Evolutionary conservation across 208 protist species (phyloP), one percentile per base, ranked within the genome.

Genomic region (Crithidia sp.): DNA sequence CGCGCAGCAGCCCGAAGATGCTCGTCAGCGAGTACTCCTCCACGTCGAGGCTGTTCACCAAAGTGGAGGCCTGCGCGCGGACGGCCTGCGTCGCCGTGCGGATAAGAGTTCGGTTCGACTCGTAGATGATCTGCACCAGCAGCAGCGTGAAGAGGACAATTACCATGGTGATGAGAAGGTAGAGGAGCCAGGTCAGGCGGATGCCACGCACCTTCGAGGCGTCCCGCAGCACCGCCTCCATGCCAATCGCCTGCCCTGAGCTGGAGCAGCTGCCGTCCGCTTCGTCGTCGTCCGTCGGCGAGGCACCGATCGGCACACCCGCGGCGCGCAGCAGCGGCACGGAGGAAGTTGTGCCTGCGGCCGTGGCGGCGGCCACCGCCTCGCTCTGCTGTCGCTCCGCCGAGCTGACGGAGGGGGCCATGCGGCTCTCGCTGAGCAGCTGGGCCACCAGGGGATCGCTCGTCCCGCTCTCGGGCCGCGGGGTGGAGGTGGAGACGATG

Each of bases 101-200:
- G n/a, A 63, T 49, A n/a, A 90, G 61, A 56, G 78, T 86, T 17
- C 69, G 62, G n/a, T 85, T 88, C 16, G 85, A 83, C 55, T 84
- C 63, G 68, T 83, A 81, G 37, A 79, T 76, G 68, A 92, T 85
- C 77, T 89, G 84, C 39, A 85, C 60, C 19, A 93, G 47, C 39
- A 82, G 69, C 61, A 85, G 45, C 57, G 79, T 62, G 19, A 92
- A 74, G 52, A 94, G 84, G 17, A 81, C n/a, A 55, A 93, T 82
- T 44, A 91, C 78, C 41, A 89, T 70, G 12, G 83, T 53, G 28
- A 92, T 81, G 55, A 92, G 76, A 39, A 79, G 44, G 75, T 85
- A 90, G 6, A 95, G 59, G 36, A 95, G 55, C 87, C 88, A 96
- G 37, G 65, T 86, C 19, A 94, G 80, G 17, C 84, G 80, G 40